Conservation (phyloP, 2,329 filamentous ascomycete genomes). For the Colletotrichum navitas region DNA sequence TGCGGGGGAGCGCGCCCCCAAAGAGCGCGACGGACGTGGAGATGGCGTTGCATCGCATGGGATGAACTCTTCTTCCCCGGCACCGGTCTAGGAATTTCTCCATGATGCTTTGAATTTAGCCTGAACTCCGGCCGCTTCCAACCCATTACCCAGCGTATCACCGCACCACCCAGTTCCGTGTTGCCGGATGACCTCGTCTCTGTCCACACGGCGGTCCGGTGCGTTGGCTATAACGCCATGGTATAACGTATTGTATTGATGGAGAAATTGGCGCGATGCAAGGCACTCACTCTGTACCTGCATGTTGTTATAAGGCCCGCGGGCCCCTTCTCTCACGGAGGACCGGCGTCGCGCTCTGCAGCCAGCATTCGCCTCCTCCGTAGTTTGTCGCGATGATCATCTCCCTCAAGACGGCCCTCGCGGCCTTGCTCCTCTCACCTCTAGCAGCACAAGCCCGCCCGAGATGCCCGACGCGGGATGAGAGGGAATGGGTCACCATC, state of each 20-base stretch:
- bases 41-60: slow-evolving; percentile 34
- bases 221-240: slow-evolving; percentile 4
- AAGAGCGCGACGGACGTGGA: slow-evolving; percentile 24
- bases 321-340: background rate
- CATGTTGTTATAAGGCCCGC: background rate
- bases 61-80: slow-evolving; percentile 36
- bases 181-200: slow-evolving; percentile 29
- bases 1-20: slow-evolving; percentile 25
- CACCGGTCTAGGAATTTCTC: slow-evolving; percentile 16
- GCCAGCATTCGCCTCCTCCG: slow-evolving; percentile 1
- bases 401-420: slow-evolving; percentile 37
- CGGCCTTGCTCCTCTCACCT: slow-evolving; percentile 33
- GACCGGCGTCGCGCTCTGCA: background rate
- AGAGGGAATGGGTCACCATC: slow-evolving; percentile 69
- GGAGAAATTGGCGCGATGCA: slow-evolving; percentile 27
- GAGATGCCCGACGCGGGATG: slow-evolving; percentile 33
- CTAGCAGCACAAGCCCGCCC: slow-evolving; percentile 22
- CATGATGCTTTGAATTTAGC: slow-evolving; percentile 34
- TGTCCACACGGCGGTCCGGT: slow-evolving; percentile 13
- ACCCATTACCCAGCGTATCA: slow-evolving; percentile 10
- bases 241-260: slow-evolving; percentile 21
- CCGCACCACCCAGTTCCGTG: slow-evolving; percentile 12
- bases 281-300: background rate
- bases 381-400: slow-evolving; percentile 17
- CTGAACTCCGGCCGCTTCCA: slow-evolving; percentile 34